Percentiles rank a stretch among this genome's conserved stretches.
These are phyloP conservation scores for Stagonosporopsis chrysanthemi DNA, from an alignment of 2,329 filamentous ascomycete species.

Conservation along the genomic window DNA sequence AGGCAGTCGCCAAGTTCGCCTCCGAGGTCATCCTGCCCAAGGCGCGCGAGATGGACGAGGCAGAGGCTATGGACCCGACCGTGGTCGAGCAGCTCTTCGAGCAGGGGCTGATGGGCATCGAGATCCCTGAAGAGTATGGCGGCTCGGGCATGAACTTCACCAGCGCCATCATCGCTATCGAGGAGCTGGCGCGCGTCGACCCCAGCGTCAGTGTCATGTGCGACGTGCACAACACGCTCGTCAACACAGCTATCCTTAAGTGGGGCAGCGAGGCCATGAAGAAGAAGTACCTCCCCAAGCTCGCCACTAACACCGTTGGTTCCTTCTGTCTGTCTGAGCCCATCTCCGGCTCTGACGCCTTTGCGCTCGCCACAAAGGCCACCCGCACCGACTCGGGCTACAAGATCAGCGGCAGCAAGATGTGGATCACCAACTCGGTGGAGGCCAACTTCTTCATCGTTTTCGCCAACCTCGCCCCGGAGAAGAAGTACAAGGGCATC, in stretches of 20 bases:
- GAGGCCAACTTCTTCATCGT: constrained; percentile 97
- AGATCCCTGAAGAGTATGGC: constrained; percentile 96
- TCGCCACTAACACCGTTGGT: constrained; percentile 87
- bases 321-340: constrained; percentile 95
- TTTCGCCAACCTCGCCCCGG: constrained; percentile 92
- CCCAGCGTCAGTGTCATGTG: constrained; percentile 94
- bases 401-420: constrained; percentile 89
- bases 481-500: constrained; percentile 95
- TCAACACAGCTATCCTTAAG: constrained; percentile 91
- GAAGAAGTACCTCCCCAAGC: constrained; percentile 85
- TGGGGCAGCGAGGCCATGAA: constrained; percentile 79
- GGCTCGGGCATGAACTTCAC: constrained; percentile 99
- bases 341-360: constrained; percentile 92
- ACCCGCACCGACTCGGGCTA: constrained; percentile 84
- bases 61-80: constrained; percentile 86
- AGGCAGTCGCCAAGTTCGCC: constrained; percentile 90
- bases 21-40: constrained; percentile 87
- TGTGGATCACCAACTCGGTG: constrained; percentile 99
- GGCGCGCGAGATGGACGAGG: constrained; percentile 97
- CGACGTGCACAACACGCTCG: constrained; percentile 97
- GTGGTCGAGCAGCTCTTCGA: constrained; percentile 95
- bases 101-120: constrained; percentile 95
- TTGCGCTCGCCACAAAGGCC: constrained; percentile 91
- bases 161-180: constrained; percentile 91
- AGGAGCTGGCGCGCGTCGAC: constrained; percentile 93